Base-by-base conservation (phyloP, 2,329 filamentous ascomycete species). In the Xylariaceae sp. region DNA sequence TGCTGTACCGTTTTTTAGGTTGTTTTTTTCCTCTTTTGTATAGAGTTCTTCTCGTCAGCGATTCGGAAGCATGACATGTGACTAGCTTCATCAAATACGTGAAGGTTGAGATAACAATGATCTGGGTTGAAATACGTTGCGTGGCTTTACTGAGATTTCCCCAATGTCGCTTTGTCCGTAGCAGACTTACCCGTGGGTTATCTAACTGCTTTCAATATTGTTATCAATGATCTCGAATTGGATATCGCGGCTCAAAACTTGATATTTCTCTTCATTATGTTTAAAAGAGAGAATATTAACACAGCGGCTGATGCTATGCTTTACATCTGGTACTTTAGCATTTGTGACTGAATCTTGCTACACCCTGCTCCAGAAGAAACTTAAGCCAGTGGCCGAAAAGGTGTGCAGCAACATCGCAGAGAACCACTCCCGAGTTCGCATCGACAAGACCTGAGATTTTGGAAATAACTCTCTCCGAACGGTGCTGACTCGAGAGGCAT, bases 161-260 rank as follows among this genome's bases (percentile, higher is more conserved):
- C 52, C 12, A 59, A 56, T 36, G 44, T 36, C 9, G 41, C 57
- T 12, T 18, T 52, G 2, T 55, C 57, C 1, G 39, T 56, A 31
- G 31, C 18, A 14, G 48, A 31, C 17, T 18, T 59, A 4, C 55
- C 54, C 10, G 12, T 31, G 39, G 28, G 12, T 31, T 55, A 57
- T 17, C 28, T n/a, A 18, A 22, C 22, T 2, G 48, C 43, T 1
- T 42, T 59, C 36, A 40, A 39, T 13, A 55, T 59, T 16, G 34
- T 31, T 2, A 31, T 53, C n/a, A 53, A 53, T 39, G 50, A 53
- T 28, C 18, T 6, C 31, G 46, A 49, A 1, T 19, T 53, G 3
- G 46, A 53, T 18, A 38, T 53, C 12, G 45, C 48, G 3, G 46
- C 38, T 6, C 46, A 45, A 16, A 53, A 53, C 31, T 13, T 46